Conservation (phyloP, 116 monocot species). For the Cymodocea nodosa region DNA sequence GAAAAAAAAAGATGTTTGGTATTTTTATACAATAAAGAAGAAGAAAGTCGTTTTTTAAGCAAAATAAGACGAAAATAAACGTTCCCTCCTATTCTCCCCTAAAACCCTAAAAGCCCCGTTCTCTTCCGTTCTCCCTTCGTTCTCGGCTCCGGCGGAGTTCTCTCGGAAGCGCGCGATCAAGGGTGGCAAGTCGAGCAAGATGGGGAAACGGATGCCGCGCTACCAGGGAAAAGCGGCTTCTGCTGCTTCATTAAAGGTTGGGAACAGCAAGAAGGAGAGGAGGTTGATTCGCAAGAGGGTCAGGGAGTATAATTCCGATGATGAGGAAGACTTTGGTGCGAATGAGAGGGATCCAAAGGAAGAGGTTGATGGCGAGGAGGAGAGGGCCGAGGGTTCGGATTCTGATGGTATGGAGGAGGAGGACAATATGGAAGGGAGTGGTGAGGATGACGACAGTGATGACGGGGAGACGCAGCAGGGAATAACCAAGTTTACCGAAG, state of each 20-base stretch:
- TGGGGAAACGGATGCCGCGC: not conserved
- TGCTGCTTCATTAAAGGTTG: not conserved
- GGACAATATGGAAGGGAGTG: slow-evolving; percentile 9
- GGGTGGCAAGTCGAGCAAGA: not conserved
- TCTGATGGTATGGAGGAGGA: slow-evolving; percentile 9
- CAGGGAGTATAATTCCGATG: slow-evolving; percentile 9
- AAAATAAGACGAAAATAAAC: too few species aligned
- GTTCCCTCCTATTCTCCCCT: too few species aligned
- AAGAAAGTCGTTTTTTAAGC: too few species aligned
- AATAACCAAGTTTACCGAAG: slow-evolving; percentile 49
- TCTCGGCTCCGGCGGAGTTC: not conserved
- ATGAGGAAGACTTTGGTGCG: not conserved
- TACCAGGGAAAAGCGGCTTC: not conserved
- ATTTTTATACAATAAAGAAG: too few species aligned
- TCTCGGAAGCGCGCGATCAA: slow-evolving; percentile 2
- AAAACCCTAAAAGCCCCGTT: too few species aligned
- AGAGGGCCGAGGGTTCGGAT: slow-evolving; percentile 2
- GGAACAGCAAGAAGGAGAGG: slow-evolving; percentile 8
- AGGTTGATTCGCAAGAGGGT: slow-evolving; percentile 13
- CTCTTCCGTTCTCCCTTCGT: not conserved
- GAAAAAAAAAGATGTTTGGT: too few species aligned
- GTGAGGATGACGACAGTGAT: slow-evolving; percentile 15
- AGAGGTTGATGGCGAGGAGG: slow-evolving; percentile 11
- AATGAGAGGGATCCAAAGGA: not conserved
- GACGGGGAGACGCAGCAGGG: slow-evolving; percentile 13